Percentiles rank a stretch among this genome's conserved stretches.
Evolutionary conservation across 2,329 filamentous ascomycete genomes (phyloP).

Genomic region (Aureobasidium sp.): DNA sequence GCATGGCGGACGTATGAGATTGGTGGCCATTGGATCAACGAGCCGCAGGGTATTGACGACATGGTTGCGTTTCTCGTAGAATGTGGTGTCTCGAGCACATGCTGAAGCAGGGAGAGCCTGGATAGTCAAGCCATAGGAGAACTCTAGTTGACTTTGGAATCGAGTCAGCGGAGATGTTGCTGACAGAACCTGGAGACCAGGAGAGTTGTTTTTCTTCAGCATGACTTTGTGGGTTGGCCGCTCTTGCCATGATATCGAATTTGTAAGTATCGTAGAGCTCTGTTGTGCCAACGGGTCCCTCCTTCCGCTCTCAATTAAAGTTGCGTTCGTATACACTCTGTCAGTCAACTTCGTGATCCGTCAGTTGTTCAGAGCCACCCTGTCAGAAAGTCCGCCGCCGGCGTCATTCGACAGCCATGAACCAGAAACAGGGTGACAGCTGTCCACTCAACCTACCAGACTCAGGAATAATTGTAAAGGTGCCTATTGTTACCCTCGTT

Average conservation of each 20-base stretch:
- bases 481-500: neutral
- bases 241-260: too few species aligned
- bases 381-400: neutral
- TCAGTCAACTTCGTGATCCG: neutral
- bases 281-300: neutral
- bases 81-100: neutral
- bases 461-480: too few species aligned
- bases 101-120: neutral
- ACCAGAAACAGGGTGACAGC: neutral
- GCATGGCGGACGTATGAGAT: constrained; percentile 18
- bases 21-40: constrained; percentile 21
- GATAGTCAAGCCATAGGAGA: neutral
- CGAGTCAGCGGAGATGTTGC: too few species aligned
- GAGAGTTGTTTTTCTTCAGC: too few species aligned
- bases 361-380: neutral
- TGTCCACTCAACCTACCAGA: neutral
- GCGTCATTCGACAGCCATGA: neutral
- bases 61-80: constrained; percentile 16
- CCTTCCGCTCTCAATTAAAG: neutral
- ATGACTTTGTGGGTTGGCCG: too few species aligned
- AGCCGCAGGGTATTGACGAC: constrained; percentile 20
- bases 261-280: too few species aligned
- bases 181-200: too few species aligned
- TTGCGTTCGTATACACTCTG: too few species aligned
- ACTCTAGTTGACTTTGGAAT: neutral